Conservation (phyloP, 805 yeast species). For the Kurtzmaniella cleridarum region DNA sequence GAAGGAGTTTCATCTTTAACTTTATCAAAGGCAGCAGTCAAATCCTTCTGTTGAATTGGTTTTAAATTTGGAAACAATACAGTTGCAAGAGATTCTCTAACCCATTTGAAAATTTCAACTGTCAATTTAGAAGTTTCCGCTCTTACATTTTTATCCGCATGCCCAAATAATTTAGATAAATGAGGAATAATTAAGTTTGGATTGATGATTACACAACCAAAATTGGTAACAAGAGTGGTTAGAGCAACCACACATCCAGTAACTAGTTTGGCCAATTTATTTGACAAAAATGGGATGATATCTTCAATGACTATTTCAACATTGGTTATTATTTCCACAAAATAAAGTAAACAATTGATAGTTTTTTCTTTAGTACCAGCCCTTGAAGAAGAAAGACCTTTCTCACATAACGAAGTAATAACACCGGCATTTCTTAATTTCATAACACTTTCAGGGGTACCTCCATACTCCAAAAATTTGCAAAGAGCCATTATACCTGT, state of each 20-base stretch:
- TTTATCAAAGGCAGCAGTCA: conserved; percentile 60
- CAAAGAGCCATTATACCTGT: conserved; percentile 57
- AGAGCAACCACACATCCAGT: conserved; percentile 60
- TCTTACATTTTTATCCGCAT: conserved; percentile 84
- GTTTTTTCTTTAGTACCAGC: conserved; percentile 68
- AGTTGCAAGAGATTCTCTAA: conserved; percentile 57
- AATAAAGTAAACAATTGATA: conserved; percentile 52
- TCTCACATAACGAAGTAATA: conserved; percentile 62
- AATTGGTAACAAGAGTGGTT: conserved; percentile 47
- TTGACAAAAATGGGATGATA: conserved; percentile 54
- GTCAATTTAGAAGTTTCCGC: conserved; percentile 67
- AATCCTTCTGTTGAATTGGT: conserved; percentile 87
- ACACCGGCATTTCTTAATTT: conserved; percentile 38
- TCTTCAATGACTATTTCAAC: conserved; percentile 66
- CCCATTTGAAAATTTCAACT: conserved; percentile 67
- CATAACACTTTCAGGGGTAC: conserved; percentile 32
- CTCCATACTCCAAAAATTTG: conserved; percentile 54
- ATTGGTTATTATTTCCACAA: conserved; percentile 56
- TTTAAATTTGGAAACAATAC: conserved; percentile 67
- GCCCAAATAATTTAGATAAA: conserved; percentile 69
- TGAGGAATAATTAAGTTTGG: conserved; percentile 53
- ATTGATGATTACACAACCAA: conserved; percentile 59
- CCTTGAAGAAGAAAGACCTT: conserved; percentile 72
- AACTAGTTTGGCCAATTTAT: conserved; percentile 73
- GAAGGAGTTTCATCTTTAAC: conserved; percentile 35